These are phyloP conservation scores for Cronartium quercuum DNA, from an alignment of 1,284 basidiomycete species.

Conservation along the genomic window DNA sequence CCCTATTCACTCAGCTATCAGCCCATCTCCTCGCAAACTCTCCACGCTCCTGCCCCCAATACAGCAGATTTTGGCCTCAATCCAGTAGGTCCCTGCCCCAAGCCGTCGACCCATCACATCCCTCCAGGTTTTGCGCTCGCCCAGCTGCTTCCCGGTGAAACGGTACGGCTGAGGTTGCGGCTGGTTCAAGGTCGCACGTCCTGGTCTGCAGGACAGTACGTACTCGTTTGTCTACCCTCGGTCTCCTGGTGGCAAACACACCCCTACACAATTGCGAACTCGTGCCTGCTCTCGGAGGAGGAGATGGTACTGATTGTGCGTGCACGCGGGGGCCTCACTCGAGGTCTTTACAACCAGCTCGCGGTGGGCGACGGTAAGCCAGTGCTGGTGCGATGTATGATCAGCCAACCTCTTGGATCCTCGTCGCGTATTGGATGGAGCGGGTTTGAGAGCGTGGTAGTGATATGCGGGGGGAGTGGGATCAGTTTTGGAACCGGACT, in stretches of 20 bases:
- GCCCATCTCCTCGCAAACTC: constrained; percentile 47
- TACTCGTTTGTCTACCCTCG: constrained; percentile 66
- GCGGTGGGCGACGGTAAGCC: neutral
- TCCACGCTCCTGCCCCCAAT: constrained; percentile 63
- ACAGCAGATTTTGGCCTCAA: neutral
- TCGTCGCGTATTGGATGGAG: constrained; percentile 63
- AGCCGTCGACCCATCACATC: constrained; percentile 48
- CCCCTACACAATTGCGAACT: constrained; percentile 72
- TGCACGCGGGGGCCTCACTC: constrained; percentile 69
- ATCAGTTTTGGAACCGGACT: constrained; percentile 69
- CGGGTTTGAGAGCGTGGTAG: constrained; percentile 57
- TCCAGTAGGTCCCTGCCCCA: neutral
- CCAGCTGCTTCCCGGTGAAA: constrained; percentile 70
- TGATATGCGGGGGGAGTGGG: constrained; percentile 73
- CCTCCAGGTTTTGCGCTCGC: constrained; percentile 67
- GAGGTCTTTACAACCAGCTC: constrained; percentile 60
- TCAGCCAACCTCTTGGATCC: constrained; percentile 76
- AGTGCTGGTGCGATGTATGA: constrained; percentile 60
- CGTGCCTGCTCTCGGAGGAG: constrained; percentile 54
- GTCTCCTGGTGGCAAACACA: constrained; percentile 66
- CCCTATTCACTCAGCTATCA: constrained; percentile 2
- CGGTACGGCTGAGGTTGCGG: constrained; percentile 64
- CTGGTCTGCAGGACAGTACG: constrained; percentile 75
- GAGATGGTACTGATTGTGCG: constrained; percentile 69
- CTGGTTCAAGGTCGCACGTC: constrained; percentile 53